Base-by-base conservation (phyloP, 768 basidiomycete genomes). In the Solioccasus polychromus region DNA sequence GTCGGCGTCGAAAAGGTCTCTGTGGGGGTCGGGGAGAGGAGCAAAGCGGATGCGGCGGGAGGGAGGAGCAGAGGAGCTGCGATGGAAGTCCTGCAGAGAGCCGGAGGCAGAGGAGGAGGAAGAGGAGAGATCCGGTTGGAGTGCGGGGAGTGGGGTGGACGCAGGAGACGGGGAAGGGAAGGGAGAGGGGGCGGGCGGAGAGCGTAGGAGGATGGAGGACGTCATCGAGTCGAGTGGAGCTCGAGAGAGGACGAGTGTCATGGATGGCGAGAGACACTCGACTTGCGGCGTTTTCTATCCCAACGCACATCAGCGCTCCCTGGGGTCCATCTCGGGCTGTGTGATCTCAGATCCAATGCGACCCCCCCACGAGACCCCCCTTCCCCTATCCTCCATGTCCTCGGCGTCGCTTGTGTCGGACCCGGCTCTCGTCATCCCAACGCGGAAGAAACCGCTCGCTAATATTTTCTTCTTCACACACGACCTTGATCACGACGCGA, bases 11-110 rank as follows among this genome's bases (percentile, higher is more conserved):
- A 39, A 20, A 52, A 70, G 52, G 49, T 77, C 73, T 40, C 79
- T 73, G 19, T 79, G 73, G 2, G 88, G 86, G 54, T 88, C 85
- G 1, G 92, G 92, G 15, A 93, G 77, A 1, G 92, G 92, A 0
- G 92, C 91, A 51, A 93, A 93, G 49, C 87, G 79, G 48, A 93
- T 92, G 28, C 55, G 63, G 22, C 60, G 65, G 9, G 55, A 46
- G 28, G 54, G 52, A 0, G 40, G 42, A 0, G 50, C 14, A n/a
- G 53, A 47, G 7, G 52, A 42, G 4, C 44, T 12, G 17, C 35
- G 47, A n/a, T 35, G 47, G 3, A 47, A 47, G 41, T 63, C 52
- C 20, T 42, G 39, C 41, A 42, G 58, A 2, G 60, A 61, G 26
- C 38, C 48, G 8, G 61, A 57, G 2, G 50, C 7, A 32, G 61